Base-by-base conservation (phyloP, 495 filamentous ascomycete species). In the Penicillium malachiteum region DNA sequence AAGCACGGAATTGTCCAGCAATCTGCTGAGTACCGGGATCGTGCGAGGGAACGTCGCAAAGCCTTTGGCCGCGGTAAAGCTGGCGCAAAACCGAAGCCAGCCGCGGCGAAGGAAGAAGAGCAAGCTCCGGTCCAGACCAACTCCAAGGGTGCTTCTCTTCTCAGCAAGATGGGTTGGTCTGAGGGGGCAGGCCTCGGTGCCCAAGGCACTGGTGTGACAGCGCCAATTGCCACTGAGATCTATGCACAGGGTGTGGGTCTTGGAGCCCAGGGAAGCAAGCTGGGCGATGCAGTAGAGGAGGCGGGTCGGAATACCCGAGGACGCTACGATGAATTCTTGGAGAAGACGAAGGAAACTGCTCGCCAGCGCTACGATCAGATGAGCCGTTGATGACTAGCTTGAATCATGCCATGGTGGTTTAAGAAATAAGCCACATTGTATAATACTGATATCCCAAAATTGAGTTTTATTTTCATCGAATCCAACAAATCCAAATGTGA, bases 131-230 rank as follows among this genome's bases (percentile, higher is more conserved):
- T 73, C 16, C 79, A 81, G 52, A 55, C 64, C 5, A 71, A 69
- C 1, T 92, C 89, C n/a, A 96, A 92, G 73, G 92, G 92, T 21
- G 88, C 89, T 6, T 84, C 87, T 1, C 74, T 97, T 33, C 80
- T 97, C 7, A 85, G 87, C 47, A 96, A 96, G 74, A 95, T 96
- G 90, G 92, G 92, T 13, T 96, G 89, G 89, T 85, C 79, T 11
- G 82, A 83, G 3, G 92, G 92, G 1, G 80, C 85, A 52, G 92
- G 92, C 1, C 75, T 97, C 16, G 92, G 92, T 41, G 89, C 87
- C 3, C 82, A 87, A 59, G 89, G 91, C 0, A 84, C 85, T 1
- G 92, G 92, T 3, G 82, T 86, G 47, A 90, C 85, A 0, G 86
- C 86, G 14, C 87, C 89, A 0, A 88, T 97, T 51, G 78, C 84